Evolutionary conservation across 768 basidiomycete genomes (phyloP).

Genomic region (Pleurotus cornucopiae): DNA sequence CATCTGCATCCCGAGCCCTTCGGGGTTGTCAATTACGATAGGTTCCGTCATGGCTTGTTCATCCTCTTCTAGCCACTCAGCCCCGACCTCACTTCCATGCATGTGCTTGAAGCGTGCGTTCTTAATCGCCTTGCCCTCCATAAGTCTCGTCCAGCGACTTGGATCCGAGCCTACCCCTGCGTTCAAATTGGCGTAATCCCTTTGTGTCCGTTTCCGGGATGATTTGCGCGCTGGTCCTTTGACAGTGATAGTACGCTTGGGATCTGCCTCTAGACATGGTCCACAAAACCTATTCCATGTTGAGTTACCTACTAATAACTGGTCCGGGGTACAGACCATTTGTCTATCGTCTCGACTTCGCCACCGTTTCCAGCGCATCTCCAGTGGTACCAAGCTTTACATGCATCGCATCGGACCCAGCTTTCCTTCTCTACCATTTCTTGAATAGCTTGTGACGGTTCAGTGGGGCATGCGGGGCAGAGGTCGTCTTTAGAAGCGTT

Average conservation of each 20-base stretch:
- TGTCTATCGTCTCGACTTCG: constrained; percentile 67
- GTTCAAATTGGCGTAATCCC: constrained; percentile 78
- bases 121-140: constrained; percentile 64
- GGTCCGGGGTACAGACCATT: constrained; percentile 52
- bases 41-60: constrained; percentile 77
- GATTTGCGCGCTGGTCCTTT: constrained; percentile 83
- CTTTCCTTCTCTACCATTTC: constrained; percentile 53
- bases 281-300: constrained; percentile 59
- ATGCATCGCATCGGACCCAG: constrained; percentile 82
- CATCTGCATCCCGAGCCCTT: constrained; percentile 90
- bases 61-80: constrained; percentile 74
- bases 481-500: constrained; percentile 17
- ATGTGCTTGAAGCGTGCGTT: constrained; percentile 63
- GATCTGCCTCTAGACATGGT: constrained; percentile 55
- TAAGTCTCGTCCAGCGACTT: constrained; percentile 62
- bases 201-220: constrained; percentile 64
- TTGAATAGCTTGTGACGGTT: constrained; percentile 23
- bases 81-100: constrained; percentile 59
- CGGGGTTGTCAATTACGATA: constrained; percentile 71
- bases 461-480: constrained; percentile 52
- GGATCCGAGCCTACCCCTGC: constrained; percentile 61
- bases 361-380: constrained; percentile 66
- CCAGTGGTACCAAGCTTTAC: constrained; percentile 85
- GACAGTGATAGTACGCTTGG: constrained; percentile 62
- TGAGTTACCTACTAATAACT: constrained; percentile 5